A percentile compares a stretch with the other conserved stretches of the same genome.
These are phyloP conservation scores for Mucor circinelloides DNA, from an alignment of 371 early-diverging fungal genomes.

Conservation along the genomic window DNA sequence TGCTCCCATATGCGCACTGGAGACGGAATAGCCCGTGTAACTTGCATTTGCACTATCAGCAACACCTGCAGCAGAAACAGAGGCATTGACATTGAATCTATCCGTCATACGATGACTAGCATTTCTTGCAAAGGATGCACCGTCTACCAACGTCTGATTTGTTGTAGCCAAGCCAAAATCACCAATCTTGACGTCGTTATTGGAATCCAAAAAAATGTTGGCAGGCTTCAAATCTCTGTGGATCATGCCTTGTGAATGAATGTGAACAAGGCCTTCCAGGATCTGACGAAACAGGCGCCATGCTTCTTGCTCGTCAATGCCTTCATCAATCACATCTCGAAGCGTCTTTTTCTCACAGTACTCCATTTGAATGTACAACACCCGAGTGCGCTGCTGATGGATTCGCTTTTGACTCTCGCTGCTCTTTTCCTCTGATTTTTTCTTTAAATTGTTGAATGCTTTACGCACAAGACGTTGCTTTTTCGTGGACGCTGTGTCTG, in stretches of 20 bases:
- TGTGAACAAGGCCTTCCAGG: constrained; percentile 84
- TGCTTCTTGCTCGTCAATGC: constrained; percentile 70
- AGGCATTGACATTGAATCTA: background rate
- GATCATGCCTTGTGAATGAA: constrained; percentile 89
- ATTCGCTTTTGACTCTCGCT: constrained; percentile 22
- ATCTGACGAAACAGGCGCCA: constrained; percentile 81
- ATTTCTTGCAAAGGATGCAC: constrained; percentile 6
- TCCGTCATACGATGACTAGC: constrained; percentile 19
- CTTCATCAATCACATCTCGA: constrained; percentile 83
- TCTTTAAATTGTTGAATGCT: constrained; percentile 23
- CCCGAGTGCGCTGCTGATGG: constrained; percentile 46
- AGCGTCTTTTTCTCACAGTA: constrained; percentile 95
- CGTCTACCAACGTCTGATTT: constrained; percentile 60
- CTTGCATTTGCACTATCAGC: constrained; percentile 26
- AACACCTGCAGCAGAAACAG: background rate
- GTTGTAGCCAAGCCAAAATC: constrained; percentile 97
- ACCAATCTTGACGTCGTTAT: constrained; percentile 92
- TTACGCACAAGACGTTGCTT: constrained; percentile 10
- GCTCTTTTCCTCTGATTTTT: constrained; percentile 26
- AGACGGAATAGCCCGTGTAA: constrained; percentile 50
- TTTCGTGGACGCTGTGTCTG: constrained; percentile 13
- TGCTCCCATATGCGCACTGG: constrained; percentile 38
- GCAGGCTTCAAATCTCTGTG: constrained; percentile 98
- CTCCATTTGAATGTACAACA: constrained; percentile 97
- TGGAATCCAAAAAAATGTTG: constrained; percentile 91